phyloP scores from a whole-genome alignment of 768 basidiomycete genomes.

The Suillus cothurnatus region DNA sequence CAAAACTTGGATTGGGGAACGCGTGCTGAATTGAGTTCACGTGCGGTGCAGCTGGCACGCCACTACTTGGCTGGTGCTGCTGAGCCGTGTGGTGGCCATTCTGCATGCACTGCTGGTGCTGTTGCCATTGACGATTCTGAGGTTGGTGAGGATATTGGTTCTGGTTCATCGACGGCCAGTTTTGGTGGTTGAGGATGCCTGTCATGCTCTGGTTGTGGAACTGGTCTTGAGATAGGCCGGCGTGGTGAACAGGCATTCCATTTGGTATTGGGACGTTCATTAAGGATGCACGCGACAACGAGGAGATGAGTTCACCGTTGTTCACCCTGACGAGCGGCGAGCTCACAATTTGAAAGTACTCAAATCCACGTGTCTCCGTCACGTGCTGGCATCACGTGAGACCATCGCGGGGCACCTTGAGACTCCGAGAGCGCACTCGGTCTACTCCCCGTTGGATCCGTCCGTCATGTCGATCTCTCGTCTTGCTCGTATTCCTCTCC shows the following conservation, averaged over 20 bases:
- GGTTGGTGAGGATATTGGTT: conserved; percentile 32
- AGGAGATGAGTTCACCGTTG: conserved; percentile 16
- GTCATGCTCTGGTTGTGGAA: conserved; percentile 22
- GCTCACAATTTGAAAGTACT: neutral
- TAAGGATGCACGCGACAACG: neutral
- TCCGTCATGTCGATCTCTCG: conserved; percentile 27
- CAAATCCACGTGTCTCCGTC: conserved; percentile 12
- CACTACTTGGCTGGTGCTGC: conserved; percentile 16
- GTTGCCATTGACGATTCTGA: conserved; percentile 24
- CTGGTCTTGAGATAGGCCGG: conserved; percentile 25
- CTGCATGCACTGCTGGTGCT: conserved; percentile 38
- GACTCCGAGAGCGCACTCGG: neutral
- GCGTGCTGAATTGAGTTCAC: conserved; percentile 12
- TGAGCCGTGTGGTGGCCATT: conserved; percentile 34
- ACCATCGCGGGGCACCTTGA: conserved; percentile 1
- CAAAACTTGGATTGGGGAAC: conserved; percentile 24
- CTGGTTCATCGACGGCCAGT: conserved; percentile 18
- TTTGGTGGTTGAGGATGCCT: neutral
- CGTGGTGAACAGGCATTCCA: conserved; percentile 14
- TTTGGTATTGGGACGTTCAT: conserved; percentile 13
- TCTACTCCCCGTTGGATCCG: conserved; percentile 1
- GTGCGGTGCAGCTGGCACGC: neutral
- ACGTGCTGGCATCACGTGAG: conserved; percentile 3
- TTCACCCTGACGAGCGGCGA: neutral
- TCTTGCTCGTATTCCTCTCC: conserved; percentile 17